A percentile compares a stretch with the other conserved stretches of the same genome.
phyloP scores from a whole-genome alignment of 2,329 filamentous ascomycete species.

The Tothia fuscella region DNA sequence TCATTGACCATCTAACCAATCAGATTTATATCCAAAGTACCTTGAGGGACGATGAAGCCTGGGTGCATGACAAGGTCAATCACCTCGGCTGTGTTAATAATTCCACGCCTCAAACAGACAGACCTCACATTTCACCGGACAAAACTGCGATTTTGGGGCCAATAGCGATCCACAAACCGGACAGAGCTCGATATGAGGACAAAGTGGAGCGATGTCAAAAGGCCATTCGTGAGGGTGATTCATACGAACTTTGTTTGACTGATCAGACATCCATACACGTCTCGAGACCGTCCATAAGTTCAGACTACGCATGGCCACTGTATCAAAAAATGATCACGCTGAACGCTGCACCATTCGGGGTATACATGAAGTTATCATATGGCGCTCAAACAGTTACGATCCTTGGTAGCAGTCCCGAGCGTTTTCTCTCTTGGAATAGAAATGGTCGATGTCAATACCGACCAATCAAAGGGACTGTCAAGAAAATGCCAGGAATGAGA shows the following conservation, averaged over 20 bases:
- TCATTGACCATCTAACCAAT: constrained; percentile 58
- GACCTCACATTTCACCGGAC: no score
- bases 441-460: constrained; percentile 61
- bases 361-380: constrained; percentile 38
- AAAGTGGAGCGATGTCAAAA: not conserved
- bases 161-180: not conserved
- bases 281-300: constrained; percentile 14
- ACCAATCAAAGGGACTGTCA: constrained; percentile 95
- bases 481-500: constrained; percentile 57
- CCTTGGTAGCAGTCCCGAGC: constrained; percentile 75
- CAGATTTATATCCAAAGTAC: constrained; percentile 57
- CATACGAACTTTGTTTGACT: constrained; percentile 78
- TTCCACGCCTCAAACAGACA: not conserved
- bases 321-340: constrained; percentile 57
- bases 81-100: constrained; percentile 16
- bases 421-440: constrained; percentile 63
- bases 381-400: constrained; percentile 46
- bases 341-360: constrained; percentile 77
- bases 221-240: constrained; percentile 62
- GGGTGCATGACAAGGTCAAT: constrained; percentile 32
- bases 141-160: not conserved
- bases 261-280: constrained; percentile 41
- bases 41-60: constrained; percentile 30
- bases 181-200: not conserved
- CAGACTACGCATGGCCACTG: constrained; percentile 45